Percentiles rank a stretch among this genome's conserved stretches.
These are phyloP conservation scores for Lecanoromycetidae sp. DNA, from an alignment of 2,329 filamentous ascomycete genomes.

Conservation along the genomic window DNA sequence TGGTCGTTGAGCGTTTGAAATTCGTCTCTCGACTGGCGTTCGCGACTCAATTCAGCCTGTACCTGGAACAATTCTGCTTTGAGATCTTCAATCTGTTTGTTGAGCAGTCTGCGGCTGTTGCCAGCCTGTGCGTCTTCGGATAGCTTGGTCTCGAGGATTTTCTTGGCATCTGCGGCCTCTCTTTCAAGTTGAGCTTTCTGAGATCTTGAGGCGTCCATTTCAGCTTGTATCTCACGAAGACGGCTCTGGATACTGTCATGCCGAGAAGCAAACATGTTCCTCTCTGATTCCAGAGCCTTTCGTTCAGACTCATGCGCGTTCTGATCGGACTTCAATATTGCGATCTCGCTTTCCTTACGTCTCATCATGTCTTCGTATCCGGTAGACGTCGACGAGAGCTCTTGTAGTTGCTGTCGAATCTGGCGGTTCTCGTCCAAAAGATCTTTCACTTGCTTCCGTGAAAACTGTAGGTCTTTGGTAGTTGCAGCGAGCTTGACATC, in stretches of 20 bases:
- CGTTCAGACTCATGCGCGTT: conserved; percentile 74
- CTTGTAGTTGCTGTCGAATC: conserved; percentile 71
- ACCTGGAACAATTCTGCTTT: conserved; percentile 75
- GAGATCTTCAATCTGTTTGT: conserved; percentile 75
- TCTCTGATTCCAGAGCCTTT: conserved; percentile 66
- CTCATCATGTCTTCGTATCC: conserved; percentile 90
- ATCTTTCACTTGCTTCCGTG: conserved; percentile 62
- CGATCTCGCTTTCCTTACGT: conserved; percentile 85
- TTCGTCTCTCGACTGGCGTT: conserved; percentile 87
- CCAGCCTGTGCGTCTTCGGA: conserved; percentile 79
- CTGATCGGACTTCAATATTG: conserved; percentile 71
- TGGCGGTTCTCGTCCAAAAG: conserved; percentile 69
- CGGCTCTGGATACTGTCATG: conserved; percentile 67
- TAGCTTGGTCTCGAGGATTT: conserved; percentile 72
- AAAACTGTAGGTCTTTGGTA: conserved; percentile 65
- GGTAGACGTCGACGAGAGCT: conserved; percentile 81
- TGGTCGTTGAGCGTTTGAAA: conserved; percentile 83
- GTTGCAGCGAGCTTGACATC: conserved; percentile 70
- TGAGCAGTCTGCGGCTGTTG: conserved; percentile 68
- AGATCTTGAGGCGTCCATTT: conserved; percentile 73
- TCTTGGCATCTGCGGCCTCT: conserved; percentile 79
- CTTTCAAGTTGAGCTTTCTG: conserved; percentile 75
- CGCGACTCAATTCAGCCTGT: conserved; percentile 78
- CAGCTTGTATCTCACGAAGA: conserved; percentile 74
- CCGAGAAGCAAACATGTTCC: conserved; percentile 55